Percentiles rank a stretch among this genome's conserved stretches.
Conservation (phyloP, 2,329 filamentous ascomycete species). For the Zarea fungicola region DNA sequence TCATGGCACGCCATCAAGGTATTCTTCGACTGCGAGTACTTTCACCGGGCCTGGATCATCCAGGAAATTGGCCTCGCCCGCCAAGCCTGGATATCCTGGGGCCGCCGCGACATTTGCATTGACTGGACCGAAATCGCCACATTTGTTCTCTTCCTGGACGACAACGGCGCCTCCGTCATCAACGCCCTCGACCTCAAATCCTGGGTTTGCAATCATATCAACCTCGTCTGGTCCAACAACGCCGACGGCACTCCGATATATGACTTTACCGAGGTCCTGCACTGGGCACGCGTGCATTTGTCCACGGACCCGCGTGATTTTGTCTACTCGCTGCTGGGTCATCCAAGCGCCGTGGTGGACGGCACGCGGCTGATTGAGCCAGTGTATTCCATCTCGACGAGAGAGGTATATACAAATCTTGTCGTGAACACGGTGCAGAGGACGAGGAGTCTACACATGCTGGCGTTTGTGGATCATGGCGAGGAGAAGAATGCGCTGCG, state of each 20-base stretch:
- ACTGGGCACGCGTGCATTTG: constrained; percentile 11
- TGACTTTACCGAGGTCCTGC: constrained; percentile 12
- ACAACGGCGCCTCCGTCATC: constrained; percentile 13
- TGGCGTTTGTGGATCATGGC: constrained; percentile 13
- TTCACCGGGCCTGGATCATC: constrained; percentile 20
- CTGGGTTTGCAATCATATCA: constrained; percentile 14
- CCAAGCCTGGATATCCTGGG: constrained; percentile 9
- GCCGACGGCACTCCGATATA: constrained; percentile 3
- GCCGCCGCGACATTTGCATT: constrained; percentile 7
- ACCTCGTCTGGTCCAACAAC: constrained; percentile 12
- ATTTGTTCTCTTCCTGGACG: constrained; percentile 10
- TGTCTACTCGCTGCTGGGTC: constrained; percentile 13
- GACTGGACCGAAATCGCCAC: constrained; percentile 5
- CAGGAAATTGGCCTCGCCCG: constrained; percentile 17
- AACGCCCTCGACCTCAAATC: constrained; percentile 12
- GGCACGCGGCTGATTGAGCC: constrained; percentile 6
- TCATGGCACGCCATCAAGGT: constrained; percentile 10
- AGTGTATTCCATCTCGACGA: background rate
- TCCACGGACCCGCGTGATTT: constrained; percentile 12
- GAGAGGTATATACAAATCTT: constrained; percentile 6
- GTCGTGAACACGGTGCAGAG: constrained; percentile 2
- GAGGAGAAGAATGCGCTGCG: constrained; percentile 3
- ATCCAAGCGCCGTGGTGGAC: constrained; percentile 7
- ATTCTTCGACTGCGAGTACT: constrained; percentile 17
- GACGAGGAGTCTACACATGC: constrained; percentile 8